Evolutionary conservation across 176 grass and related monocot species (phyloP).

Genomic region (Triticum monococcum): DNA sequence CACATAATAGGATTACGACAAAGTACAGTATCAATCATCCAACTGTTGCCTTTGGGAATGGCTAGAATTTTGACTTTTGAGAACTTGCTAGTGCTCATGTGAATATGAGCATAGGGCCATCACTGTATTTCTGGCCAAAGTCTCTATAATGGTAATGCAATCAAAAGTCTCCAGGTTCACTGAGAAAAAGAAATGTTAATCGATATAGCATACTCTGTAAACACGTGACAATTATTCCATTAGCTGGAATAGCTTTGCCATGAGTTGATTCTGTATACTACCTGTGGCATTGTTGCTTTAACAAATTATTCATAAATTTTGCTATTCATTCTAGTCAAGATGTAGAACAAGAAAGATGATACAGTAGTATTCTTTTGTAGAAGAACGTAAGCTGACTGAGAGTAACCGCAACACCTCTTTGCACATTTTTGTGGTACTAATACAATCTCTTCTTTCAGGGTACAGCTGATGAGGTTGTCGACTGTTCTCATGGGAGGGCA

Average conservation of each 20-base stretch:
- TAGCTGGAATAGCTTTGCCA: neutral
- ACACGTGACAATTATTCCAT: neutral
- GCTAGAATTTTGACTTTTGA: neutral
- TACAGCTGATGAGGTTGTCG: conserved; percentile 87
- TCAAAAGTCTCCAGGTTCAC: neutral
- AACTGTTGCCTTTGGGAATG: neutral
- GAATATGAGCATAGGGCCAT: neutral
- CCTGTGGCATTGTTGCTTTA: neutral
- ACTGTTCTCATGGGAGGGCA: conserved; percentile 85
- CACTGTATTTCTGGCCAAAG: neutral
- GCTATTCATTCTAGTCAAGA: neutral
- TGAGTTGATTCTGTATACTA: conserved; percentile 14
- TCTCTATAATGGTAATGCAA: neutral
- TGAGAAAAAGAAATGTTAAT: neutral
- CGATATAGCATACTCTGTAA: neutral
- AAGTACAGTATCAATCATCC: neutral
- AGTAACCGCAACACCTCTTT: neutral
- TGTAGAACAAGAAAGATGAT: neutral
- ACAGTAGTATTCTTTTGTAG: neutral
- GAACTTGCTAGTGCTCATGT: neutral
- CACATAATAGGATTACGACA: neutral
- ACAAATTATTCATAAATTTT: neutral
- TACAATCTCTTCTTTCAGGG: conserved; percentile 53
- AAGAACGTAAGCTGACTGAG: neutral
- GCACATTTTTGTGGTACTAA: neutral